phyloP scores from a whole-genome alignment of 1,284 basidiomycete species.

The Heterobasidion parviporum region DNA sequence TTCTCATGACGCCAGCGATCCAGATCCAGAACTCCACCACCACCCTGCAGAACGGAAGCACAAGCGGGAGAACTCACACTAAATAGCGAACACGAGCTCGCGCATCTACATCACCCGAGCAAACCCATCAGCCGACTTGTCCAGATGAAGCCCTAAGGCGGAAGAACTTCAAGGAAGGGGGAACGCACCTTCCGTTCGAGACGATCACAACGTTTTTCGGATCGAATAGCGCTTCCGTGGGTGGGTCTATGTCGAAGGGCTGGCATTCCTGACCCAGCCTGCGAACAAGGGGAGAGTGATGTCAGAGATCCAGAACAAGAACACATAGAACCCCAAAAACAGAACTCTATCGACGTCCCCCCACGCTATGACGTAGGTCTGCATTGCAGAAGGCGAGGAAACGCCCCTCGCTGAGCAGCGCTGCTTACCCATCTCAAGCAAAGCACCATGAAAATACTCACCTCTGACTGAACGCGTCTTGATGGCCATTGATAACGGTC shows the following conservation, averaged over 20 bases:
- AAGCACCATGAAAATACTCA: conserved; percentile 11
- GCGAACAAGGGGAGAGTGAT: neutral
- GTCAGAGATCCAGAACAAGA: neutral
- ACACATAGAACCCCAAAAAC: neutral
- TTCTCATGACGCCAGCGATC: neutral
- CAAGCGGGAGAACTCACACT: conserved; percentile 27
- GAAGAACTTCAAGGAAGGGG: neutral
- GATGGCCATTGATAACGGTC: conserved; percentile 35
- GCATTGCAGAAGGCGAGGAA: too few species aligned
- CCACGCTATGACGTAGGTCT: neutral
- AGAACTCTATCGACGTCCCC: neutral
- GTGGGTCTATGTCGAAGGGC: conserved; percentile 36
- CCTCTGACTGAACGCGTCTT: conserved; percentile 43
- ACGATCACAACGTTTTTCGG: conserved; percentile 45
- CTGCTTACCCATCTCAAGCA: too few species aligned
- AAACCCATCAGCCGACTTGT: neutral
- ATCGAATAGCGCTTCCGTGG: conserved; percentile 40
- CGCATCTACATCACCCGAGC: conserved; percentile 19
- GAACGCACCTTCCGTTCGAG: conserved; percentile 40
- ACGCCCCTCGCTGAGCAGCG: too few species aligned
- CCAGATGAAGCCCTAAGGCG: neutral
- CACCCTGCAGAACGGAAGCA: neutral
- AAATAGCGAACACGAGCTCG: conserved; percentile 55
- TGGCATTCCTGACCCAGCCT: conserved; percentile 53
- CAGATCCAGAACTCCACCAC: neutral